Percentiles rank a stretch among this genome's conserved stretches.
Evolutionary conservation across 352 stramenopile genomes (phyloP).

Genomic region (Phytophthora multivora): DNA sequence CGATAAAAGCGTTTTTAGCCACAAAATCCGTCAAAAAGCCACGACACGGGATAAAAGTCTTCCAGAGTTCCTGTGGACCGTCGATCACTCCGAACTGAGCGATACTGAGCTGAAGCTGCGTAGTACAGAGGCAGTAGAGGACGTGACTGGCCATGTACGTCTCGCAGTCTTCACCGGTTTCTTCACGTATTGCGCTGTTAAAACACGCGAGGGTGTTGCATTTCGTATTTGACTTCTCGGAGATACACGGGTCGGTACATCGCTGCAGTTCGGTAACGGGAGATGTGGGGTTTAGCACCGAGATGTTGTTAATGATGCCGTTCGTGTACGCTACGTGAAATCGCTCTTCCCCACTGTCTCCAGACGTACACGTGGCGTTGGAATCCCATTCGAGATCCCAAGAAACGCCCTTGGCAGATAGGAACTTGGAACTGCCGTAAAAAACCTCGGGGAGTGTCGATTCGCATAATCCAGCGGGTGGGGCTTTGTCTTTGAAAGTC

Average conservation of each 20-base stretch:
- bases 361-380: conserved; percentile 50
- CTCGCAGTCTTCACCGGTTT: conserved; percentile 48
- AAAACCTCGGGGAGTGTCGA: conserved; percentile 58
- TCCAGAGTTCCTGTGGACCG: conserved; percentile 62
- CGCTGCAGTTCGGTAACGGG: conserved; percentile 29
- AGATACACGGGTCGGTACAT: conserved; percentile 66
- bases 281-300: conserved; percentile 2
- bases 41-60: conserved; percentile 54
- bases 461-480: conserved; percentile 61
- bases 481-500: conserved; percentile 74
- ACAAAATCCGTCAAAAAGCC: conserved; percentile 74
- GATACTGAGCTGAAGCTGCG: conserved; percentile 54
- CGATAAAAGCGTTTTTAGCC: conserved; percentile 70
- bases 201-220: conserved; percentile 79
- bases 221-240: conserved; percentile 48
- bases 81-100: conserved; percentile 49
- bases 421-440: conserved; percentile 47
- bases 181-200: conserved; percentile 39
- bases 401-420: conserved; percentile 21
- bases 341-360: conserved; percentile 25
- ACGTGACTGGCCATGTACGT: conserved; percentile 67
- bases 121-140: conserved; percentile 77
- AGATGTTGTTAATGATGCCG: conserved; percentile 47
- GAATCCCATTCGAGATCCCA: conserved; percentile 66
- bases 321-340: conserved; percentile 77